phyloP scores from a whole-genome alignment of 2,329 filamentous ascomycete species.

The Aspergillus pseudonomiae region DNA sequence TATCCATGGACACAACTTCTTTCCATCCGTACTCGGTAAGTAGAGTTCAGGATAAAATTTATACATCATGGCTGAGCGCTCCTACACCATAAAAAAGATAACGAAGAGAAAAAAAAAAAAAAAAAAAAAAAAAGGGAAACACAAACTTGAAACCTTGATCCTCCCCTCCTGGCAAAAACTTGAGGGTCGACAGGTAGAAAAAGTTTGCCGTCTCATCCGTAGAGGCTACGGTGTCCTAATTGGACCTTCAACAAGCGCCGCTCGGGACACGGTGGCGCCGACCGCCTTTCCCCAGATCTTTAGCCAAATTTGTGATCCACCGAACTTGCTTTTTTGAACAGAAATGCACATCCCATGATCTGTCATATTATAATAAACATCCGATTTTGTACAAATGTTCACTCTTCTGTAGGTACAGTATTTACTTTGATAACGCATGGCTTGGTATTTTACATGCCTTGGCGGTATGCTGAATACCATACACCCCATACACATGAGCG shows the following conservation, averaged over 20 bases:
- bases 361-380: slow-evolving; percentile 4
- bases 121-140: not conserved
- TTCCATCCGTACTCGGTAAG: not conserved
- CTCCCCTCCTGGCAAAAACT: not conserved
- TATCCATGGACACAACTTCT: slow-evolving; percentile 1
- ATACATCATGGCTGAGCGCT: not conserved
- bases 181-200: not conserved
- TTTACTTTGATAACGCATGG: not conserved
- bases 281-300: slow-evolving; percentile 22
- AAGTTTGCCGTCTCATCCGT: slow-evolving; percentile 1
- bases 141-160: not conserved
- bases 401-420: not conserved
- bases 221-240: slow-evolving; percentile 13
- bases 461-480: slow-evolving; percentile 29
- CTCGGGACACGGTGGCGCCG: slow-evolving; percentile 9
- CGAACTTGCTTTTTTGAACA: slow-evolving; percentile 6
- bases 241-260: slow-evolving; percentile 12
- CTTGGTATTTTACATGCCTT: slow-evolving; percentile 9
- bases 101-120: not conserved
- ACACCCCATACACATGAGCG: slow-evolving; percentile 1
- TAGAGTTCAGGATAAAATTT: not conserved
- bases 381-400: not conserved
- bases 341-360: slow-evolving; percentile 4
- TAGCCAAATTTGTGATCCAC: slow-evolving; percentile 22
- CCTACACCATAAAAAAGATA: not conserved